phyloP scores from a whole-genome alignment of 768 basidiomycete species.

The Leccinum arenicola region DNA sequence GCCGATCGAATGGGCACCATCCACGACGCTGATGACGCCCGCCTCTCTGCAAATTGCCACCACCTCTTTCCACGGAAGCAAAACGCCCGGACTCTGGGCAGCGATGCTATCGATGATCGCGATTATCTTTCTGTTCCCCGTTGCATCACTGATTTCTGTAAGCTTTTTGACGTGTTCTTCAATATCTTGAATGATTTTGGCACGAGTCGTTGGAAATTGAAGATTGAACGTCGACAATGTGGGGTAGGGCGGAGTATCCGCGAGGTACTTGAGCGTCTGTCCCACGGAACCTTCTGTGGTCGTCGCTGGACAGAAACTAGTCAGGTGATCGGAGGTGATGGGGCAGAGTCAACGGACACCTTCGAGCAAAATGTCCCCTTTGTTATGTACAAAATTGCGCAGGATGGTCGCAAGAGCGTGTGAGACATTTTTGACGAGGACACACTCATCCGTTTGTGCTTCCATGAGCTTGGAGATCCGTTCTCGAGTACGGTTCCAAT shows the following conservation, averaged over 20 bases:
- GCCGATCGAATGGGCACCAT: slow-evolving; percentile 34
- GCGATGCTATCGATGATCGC: slow-evolving; percentile 69
- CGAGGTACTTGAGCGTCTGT: slow-evolving; percentile 15
- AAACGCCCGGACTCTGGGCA: slow-evolving; percentile 52
- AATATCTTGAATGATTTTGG: slow-evolving; percentile 52
- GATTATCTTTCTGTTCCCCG: slow-evolving; percentile 47
- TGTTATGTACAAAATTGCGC: slow-evolving; percentile 20
- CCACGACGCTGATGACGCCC: slow-evolving; percentile 62
- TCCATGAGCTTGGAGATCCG: slow-evolving; percentile 49
- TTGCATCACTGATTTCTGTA: slow-evolving; percentile 16
- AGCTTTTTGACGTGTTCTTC: slow-evolving; percentile 36
- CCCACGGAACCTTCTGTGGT: slow-evolving; percentile 58
- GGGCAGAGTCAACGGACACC: slow-evolving; percentile 20
- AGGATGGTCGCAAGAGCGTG: slow-evolving; percentile 48
- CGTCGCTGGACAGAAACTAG: slow-evolving; percentile 35
- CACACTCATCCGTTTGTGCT: slow-evolving; percentile 55
- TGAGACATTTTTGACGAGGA: slow-evolving; percentile 38
- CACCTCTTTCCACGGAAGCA: slow-evolving; percentile 70
- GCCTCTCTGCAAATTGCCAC: slow-evolving; percentile 62
- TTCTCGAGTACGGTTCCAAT: slow-evolving; percentile 40
- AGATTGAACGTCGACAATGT: slow-evolving; percentile 35
- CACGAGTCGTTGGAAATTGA: slow-evolving; percentile 55
- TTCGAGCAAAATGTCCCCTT: slow-evolving; percentile 61
- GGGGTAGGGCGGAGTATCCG: too few species aligned
- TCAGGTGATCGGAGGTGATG: background rate